These are phyloP conservation scores for Nemophila menziesii DNA, from an alignment of 257 asterid species.

Conservation along the genomic window DNA sequence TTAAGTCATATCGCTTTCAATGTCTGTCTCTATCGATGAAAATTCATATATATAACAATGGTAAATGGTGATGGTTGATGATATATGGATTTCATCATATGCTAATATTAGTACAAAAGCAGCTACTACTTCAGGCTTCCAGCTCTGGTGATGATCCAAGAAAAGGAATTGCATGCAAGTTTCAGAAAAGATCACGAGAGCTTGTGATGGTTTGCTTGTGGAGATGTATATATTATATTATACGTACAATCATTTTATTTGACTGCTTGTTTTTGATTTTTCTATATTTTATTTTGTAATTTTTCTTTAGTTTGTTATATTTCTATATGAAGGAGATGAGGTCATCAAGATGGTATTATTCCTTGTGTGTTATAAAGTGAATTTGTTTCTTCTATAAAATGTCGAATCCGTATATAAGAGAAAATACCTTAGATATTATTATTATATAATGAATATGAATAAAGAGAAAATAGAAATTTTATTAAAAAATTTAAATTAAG, in stretches of 20 bases:
- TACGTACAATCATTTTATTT: background rate
- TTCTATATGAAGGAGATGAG: too few species aligned
- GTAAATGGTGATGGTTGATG: background rate
- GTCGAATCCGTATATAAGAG: too few species aligned
- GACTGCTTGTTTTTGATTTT: background rate
- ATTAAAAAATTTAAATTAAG: too few species aligned
- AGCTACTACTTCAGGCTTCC: slow-evolving; percentile 9
- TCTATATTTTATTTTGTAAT: too few species aligned
- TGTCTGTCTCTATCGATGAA: too few species aligned
- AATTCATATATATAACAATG: background rate
- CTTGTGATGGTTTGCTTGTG: slow-evolving; percentile 11
- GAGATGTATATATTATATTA: background rate
- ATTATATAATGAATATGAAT: too few species aligned
- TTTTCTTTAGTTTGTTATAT: too few species aligned
- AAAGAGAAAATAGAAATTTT: too few species aligned
- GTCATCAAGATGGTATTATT: too few species aligned
- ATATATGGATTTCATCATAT: background rate
- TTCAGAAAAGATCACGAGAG: slow-evolving; percentile 10
- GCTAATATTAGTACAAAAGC: background rate
- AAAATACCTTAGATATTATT: too few species aligned
- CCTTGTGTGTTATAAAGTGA: too few species aligned
- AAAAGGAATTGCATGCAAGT: background rate
- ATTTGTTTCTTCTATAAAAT: too few species aligned
- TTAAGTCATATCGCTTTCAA: slow-evolving; percentile 2
- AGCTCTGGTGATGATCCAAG: slow-evolving; percentile 8